These are phyloP conservation scores for Fusarium brachygibbosum DNA, from an alignment of 2,329 filamentous ascomycete genomes.

Conservation along the genomic window DNA sequence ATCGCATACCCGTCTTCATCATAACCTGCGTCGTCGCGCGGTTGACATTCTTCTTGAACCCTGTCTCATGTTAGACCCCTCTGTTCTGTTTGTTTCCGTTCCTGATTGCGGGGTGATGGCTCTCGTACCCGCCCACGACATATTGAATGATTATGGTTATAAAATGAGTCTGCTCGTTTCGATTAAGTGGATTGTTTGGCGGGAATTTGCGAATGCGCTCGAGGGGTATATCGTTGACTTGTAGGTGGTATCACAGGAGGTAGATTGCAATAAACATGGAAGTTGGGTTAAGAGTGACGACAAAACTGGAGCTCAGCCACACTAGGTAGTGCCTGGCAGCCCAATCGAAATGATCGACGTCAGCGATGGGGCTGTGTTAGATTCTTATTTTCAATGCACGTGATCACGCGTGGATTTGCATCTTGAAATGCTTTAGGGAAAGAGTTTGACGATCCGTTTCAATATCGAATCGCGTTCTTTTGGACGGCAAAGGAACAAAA, in stretches of 20 bases:
- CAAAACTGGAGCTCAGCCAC: slow-evolving; percentile 53
- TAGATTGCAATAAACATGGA: slow-evolving; percentile 44
- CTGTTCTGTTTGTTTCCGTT: slow-evolving; percentile 9
- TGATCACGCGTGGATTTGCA: slow-evolving; percentile 46
- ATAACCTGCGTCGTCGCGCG: slow-evolving; percentile 99
- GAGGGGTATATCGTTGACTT: slow-evolving; percentile 36
- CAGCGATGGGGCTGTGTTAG: slow-evolving; percentile 47
- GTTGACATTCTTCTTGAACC: slow-evolving; percentile 90
- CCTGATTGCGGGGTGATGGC: slow-evolving; percentile 47
- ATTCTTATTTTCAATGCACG: slow-evolving; percentile 40
- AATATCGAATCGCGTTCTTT: slow-evolving; percentile 25
- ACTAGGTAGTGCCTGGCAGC: slow-evolving; percentile 38
- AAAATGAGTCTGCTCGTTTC: slow-evolving; percentile 16
- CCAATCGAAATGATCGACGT: slow-evolving; percentile 53
- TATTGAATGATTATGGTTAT: slow-evolving; percentile 54
- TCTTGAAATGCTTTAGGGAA: not conserved
- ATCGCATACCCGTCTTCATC: slow-evolving; percentile 90
- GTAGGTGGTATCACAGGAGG: slow-evolving; percentile 37
- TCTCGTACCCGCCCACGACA: slow-evolving; percentile 78
- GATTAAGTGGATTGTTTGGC: slow-evolving; percentile 19
- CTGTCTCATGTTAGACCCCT: slow-evolving; percentile 54
- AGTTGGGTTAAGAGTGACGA: slow-evolving; percentile 49
- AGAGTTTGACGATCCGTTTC: slow-evolving; percentile 21
- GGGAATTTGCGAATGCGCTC: slow-evolving; percentile 30
- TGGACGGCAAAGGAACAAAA: not conserved